phyloP scores from a whole-genome alignment of 306 rosid species.

The Boehmeria nivea region DNA sequence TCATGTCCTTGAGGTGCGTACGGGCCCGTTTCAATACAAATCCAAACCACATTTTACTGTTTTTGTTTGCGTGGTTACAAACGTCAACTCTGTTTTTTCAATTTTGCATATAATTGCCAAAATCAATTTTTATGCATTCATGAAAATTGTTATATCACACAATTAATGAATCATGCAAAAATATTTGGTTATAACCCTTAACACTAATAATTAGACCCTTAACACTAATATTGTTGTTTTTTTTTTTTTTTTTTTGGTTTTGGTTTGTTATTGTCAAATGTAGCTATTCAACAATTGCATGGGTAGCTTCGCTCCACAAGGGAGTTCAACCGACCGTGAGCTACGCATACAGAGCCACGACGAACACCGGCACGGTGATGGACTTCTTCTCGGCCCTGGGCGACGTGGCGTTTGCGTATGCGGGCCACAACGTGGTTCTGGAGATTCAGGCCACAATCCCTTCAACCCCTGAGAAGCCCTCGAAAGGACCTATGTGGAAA shows the following conservation, averaged over 20 bases:
- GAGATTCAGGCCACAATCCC: conserved; percentile 96
- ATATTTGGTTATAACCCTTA: too few relatives aligned
- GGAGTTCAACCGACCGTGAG: conserved; percentile 40
- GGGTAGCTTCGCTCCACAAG: conserved; percentile 44
- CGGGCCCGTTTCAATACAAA: too few relatives aligned
- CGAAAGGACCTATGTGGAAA: conserved; percentile 87
- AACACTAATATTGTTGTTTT: too few relatives aligned
- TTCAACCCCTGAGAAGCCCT: conserved; percentile 63
- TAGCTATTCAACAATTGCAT: conserved; percentile 80
- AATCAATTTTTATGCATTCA: too few relatives aligned
- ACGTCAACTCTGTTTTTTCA: not conserved
- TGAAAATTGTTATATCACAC: too few relatives aligned
- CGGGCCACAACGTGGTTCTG: conserved; percentile 82
- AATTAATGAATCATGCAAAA: too few relatives aligned
- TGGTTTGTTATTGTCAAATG: not conserved
- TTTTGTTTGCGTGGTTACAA: too few relatives aligned
- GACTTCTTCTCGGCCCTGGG: conserved; percentile 67
- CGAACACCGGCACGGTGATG: conserved; percentile 21
- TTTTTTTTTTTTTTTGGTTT: too few relatives aligned
- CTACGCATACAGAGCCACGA: conserved; percentile 31
- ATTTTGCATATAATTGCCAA: not conserved
- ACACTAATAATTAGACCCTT: too few relatives aligned
- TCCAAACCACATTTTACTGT: too few relatives aligned
- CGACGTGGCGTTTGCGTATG: conserved; percentile 76
- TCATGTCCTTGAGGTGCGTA: conserved; percentile 76